Base-by-base conservation (phyloP, 129 eudicot species). In the Pittosporum tobira region DNA sequence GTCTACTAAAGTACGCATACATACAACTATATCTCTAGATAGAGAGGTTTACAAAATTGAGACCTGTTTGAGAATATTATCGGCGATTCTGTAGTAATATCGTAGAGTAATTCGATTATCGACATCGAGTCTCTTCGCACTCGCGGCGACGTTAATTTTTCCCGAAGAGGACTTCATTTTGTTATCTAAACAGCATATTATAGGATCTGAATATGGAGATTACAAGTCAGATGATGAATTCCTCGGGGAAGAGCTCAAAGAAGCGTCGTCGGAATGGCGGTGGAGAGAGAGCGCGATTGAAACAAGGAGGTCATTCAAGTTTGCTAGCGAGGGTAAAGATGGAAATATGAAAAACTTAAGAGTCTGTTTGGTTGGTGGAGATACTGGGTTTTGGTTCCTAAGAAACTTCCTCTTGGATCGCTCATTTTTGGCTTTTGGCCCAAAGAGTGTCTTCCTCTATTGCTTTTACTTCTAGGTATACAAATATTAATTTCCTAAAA, bases 61-160 rank as follows among this genome's bases (percentile, higher is more conserved):
- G n/a, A 82, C 97, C 95, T 90, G 95, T 38, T 81, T 78, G 75
- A 90, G 97, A 30, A 90, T 61, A 65, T 82, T 85, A 50, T 85
- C 95, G 23, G 97, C 95, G 68, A 90, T 90, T 42, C 95, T 87
- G 70, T 18, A 80, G 75, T 90, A 90, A 65, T 62, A 79, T 4
- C 66, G 82, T 6, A 90, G 84, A 38, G 97, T 57, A 29, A 82
- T 76, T 24, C 97, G 95, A 69, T 85, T 77, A 65, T 90, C 87
- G 46, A 90, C 95, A 52, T 66, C 76, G 50, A 90, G 71, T 65
- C 75, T 82, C 76, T 43, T 72, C 45, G 95, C 65, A 48, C 76
- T 70, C 0, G 94, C 89, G 25, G 82, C 84, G 46, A 90, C 77
- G 75, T 85, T 75, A 53, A 90, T 75, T 53, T 64, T 51, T 23